Percentiles rank a stretch among this genome's conserved stretches.
phyloP scores from a whole-genome alignment of 148 eudicot genomes.

The Bassia scoparia region DNA sequence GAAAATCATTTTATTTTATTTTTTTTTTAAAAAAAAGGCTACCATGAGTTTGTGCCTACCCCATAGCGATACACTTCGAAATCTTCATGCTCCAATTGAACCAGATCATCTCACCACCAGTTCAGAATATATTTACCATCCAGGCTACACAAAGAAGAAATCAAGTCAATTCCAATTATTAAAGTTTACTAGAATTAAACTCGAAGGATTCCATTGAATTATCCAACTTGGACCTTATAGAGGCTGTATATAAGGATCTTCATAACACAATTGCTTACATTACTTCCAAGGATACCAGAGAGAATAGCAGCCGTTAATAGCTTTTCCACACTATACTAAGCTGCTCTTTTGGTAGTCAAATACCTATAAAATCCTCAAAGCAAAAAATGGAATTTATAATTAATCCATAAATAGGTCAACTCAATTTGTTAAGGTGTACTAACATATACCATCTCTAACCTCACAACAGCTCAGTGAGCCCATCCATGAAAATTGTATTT shows the following conservation, averaged over 20 bases:
- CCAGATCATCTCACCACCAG: constrained; percentile 95
- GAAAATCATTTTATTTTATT: background rate
- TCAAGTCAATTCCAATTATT: constrained; percentile 7
- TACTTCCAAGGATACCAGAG: constrained; percentile 83
- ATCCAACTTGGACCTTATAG: background rate
- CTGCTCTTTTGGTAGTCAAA: constrained; percentile 63
- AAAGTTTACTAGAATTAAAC: background rate
- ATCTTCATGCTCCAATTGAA: constrained; percentile 89
- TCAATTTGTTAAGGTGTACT: background rate
- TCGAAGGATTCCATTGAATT: background rate
- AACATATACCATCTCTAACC: constrained; percentile 70
- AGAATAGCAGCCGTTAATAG: constrained; percentile 71
- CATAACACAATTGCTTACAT: background rate
- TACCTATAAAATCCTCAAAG: constrained; percentile 56
- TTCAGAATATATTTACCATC: constrained; percentile 77
- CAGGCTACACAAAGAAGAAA: constrained; percentile 37
- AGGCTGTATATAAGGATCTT: background rate
- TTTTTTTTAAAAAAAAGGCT: constrained; percentile 16
- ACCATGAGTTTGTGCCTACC: constrained; percentile 95
- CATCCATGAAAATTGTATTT: constrained; percentile 61
- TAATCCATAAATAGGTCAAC: background rate
- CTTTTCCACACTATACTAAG: constrained; percentile 82
- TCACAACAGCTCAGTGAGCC: constrained; percentile 58
- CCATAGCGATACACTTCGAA: constrained; percentile 82
- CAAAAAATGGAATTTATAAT: background rate